A percentile compares a stretch with the other conserved stretches of the same genome.
These are phyloP conservation scores for Physocladia obscura DNA, from an alignment of 192 early-diverging fungal species.

Conservation along the genomic window DNA sequence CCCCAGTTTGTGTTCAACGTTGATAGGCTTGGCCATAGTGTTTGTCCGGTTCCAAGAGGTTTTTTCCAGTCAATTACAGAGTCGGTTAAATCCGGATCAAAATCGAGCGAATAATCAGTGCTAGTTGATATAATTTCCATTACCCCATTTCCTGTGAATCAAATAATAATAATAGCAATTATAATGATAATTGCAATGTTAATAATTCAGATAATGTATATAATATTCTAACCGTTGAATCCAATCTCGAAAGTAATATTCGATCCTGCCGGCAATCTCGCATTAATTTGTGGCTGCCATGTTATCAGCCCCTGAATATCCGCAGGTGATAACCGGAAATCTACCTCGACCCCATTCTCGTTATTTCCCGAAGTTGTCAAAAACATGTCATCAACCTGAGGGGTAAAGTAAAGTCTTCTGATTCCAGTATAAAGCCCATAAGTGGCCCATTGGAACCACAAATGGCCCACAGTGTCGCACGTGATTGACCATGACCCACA, in stretches of 20 bases:
- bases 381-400: constrained; percentile 34
- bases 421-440: constrained; percentile 42
- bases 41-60: constrained; percentile 39
- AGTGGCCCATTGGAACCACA: constrained; percentile 51
- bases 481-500: constrained; percentile 51
- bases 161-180: background rate
- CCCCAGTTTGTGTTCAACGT: background rate
- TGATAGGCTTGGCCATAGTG: constrained; percentile 34
- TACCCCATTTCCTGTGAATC: constrained; percentile 43
- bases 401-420: constrained; percentile 36
- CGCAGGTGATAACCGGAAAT: constrained; percentile 28
- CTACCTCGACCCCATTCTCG: constrained; percentile 2
- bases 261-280: constrained; percentile 3
- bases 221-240: constrained; percentile 47
- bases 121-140: constrained; percentile 11
- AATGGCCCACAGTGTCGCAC: constrained; percentile 31
- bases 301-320: constrained; percentile 31
- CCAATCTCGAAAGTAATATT: constrained; percentile 33
- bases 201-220: too few species aligned
- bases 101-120: constrained; percentile 17
- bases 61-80: constrained; percentile 30
- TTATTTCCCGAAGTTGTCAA: constrained; percentile 7
- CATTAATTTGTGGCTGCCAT: constrained; percentile 40
- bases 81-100: constrained; percentile 34
- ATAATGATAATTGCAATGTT: too few species aligned